phyloP scores from a whole-genome alignment of 148 eudicot genomes.

The Rhododendron kiyosumense region DNA sequence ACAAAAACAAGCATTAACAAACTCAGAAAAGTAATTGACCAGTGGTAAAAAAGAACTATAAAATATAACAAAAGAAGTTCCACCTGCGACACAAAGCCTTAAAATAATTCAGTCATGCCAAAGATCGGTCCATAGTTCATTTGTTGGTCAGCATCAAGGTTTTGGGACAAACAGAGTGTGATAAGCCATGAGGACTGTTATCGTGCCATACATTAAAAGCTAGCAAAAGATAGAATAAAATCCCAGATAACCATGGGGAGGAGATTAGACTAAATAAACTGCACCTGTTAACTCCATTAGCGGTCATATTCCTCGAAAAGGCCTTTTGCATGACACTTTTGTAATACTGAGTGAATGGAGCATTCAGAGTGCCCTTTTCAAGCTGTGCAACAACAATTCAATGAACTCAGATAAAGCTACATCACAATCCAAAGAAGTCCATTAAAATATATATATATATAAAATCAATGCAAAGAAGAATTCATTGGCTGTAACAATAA shows the following conservation, averaged over 20 bases:
- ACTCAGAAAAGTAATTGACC: background rate
- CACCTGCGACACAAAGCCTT: background rate
- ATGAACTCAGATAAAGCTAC: slow-evolving; percentile 14
- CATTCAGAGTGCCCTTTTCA: slow-evolving; percentile 47
- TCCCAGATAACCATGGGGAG: background rate
- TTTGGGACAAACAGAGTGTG: background rate
- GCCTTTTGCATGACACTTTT: slow-evolving; percentile 68
- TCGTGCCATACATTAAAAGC: background rate
- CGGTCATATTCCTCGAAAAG: slow-evolving; percentile 33
- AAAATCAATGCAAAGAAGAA: background rate
- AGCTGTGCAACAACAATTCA: slow-evolving; percentile 37
- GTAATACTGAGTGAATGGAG: slow-evolving; percentile 78
- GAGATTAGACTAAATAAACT: slow-evolving; percentile 2
- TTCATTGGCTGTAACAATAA: slow-evolving; percentile 3
- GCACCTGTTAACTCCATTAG: slow-evolving; percentile 38
- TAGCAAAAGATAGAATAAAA: background rate
- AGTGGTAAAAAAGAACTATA: background rate
- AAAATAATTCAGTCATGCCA: background rate
- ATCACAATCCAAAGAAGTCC: background rate
- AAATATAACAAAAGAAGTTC: background rate
- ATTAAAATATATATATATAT: too few species aligned
- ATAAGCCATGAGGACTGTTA: background rate
- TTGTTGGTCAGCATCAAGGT: background rate
- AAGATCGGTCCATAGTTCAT: background rate
- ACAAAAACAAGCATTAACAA: background rate